These are phyloP conservation scores for Silene uniflora DNA, from an alignment of 148 eudicot genomes.

Conservation along the genomic window DNA sequence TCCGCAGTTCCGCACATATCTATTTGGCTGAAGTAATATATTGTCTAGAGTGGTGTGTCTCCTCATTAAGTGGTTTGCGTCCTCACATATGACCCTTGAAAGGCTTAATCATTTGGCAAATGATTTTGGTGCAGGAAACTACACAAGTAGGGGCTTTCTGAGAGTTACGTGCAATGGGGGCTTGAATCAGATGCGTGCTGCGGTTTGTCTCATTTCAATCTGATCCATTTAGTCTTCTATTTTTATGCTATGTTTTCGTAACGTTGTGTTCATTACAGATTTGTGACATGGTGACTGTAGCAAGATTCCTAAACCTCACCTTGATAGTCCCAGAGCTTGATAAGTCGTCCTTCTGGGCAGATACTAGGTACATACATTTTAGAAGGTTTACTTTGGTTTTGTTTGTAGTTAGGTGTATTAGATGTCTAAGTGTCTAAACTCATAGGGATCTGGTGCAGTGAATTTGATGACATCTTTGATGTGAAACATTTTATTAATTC, in stretches of 20 bases:
- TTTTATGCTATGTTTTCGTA: constrained; percentile 9
- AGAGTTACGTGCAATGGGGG: constrained; percentile 93
- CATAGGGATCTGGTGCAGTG: constrained; percentile 42
- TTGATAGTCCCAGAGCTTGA: constrained; percentile 95
- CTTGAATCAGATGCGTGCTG: constrained; percentile 98
- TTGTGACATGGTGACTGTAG: constrained; percentile 94
- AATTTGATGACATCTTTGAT: constrained; percentile 90
- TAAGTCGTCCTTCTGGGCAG: constrained; percentile 99
- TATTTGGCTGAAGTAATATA: not conserved
- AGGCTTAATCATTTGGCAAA: not conserved
- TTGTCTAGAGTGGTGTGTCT: not conserved
- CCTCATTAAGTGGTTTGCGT: not conserved
- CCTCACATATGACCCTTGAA: not conserved
- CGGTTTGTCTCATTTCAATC: constrained; percentile 50
- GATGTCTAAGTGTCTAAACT: constrained; percentile 3
- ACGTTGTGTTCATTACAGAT: constrained; percentile 52
- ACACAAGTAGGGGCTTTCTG: constrained; percentile 79
- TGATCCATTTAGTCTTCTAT: constrained; percentile 13
- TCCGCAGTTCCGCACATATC: not conserved
- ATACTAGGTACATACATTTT: constrained; percentile 64
- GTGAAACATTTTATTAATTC: constrained; percentile 85
- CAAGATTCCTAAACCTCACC: constrained; percentile 89
- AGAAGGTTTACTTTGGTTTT: not conserved
- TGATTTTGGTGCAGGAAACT: constrained; percentile 57
- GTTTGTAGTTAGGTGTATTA: not conserved